Evolutionary conservation across 768 basidiomycete genomes (phyloP).

Genomic region (Tylopilus sp.): DNA sequence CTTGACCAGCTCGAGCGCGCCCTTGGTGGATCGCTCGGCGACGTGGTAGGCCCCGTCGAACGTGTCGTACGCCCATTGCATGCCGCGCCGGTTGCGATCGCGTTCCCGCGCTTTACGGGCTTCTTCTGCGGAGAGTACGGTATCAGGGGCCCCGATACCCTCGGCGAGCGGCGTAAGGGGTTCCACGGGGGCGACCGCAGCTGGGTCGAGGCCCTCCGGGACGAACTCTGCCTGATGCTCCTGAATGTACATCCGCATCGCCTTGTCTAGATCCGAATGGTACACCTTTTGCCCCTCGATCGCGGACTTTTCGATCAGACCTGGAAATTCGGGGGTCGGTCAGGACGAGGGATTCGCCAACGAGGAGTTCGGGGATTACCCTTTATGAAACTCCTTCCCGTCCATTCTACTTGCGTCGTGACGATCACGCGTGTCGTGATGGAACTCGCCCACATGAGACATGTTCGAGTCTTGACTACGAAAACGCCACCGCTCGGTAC

Average conservation of each 20-base stretch:
- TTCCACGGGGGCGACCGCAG: constrained; percentile 46
- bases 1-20: constrained; percentile 70
- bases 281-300: constrained; percentile 91
- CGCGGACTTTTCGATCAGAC: constrained; percentile 88
- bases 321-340: constrained; percentile 38
- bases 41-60: constrained; percentile 74
- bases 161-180: constrained; percentile 30
- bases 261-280: constrained; percentile 76
- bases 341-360: not conserved
- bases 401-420: constrained; percentile 93
- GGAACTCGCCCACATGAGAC: constrained; percentile 89
- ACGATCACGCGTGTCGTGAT: constrained; percentile 78
- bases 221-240: constrained; percentile 89
- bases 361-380: constrained; percentile 41
- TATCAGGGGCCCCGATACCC: constrained; percentile 5
- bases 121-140: constrained; percentile 7
- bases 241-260: constrained; percentile 86
- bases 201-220: constrained; percentile 71
- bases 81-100: constrained; percentile 64
- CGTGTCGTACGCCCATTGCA: constrained; percentile 90
- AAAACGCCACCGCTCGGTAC: constrained; percentile 94
- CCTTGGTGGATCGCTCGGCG: constrained; percentile 63
- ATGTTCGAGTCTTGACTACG: constrained; percentile 90
- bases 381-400: constrained; percentile 94
- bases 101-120: constrained; percentile 54